Conservation (phyloP, 2,329 filamentous ascomycete genomes). For the Seiridium unicorne region DNA sequence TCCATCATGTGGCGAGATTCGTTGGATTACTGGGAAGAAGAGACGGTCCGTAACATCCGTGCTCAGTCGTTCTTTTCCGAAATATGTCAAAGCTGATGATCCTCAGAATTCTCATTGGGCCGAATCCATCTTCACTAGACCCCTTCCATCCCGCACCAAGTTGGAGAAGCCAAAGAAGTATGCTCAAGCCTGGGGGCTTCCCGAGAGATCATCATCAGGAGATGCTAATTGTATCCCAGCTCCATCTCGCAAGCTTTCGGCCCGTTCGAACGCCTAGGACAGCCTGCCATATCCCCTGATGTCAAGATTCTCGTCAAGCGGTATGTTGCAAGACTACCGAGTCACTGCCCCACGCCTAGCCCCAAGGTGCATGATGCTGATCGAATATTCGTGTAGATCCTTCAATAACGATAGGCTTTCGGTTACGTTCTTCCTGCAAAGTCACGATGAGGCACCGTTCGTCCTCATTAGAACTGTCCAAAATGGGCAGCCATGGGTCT, state of each 20-base stretch:
- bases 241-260: conserved; percentile 23
- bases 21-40: conserved; percentile 24
- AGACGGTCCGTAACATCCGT: conserved; percentile 19
- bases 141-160: conserved; percentile 48
- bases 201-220: background rate
- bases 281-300: conserved; percentile 42
- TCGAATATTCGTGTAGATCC: conserved; percentile 30
- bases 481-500: conserved; percentile 41
- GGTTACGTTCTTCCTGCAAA: conserved; percentile 50
- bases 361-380: background rate
- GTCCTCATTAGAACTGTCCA: conserved; percentile 45
- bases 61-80: background rate
- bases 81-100: background rate
- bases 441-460: conserved; percentile 41
- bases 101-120: conserved; percentile 56
- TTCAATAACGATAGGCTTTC: conserved; percentile 57
- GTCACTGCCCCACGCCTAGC: too few species aligned
- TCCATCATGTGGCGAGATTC: conserved; percentile 22
- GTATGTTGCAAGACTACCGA: conserved; percentile 30
- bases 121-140: conserved; percentile 57
- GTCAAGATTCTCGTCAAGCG: conserved; percentile 54
- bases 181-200: too few species aligned
- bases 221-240: conserved; percentile 6
- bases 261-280: conserved; percentile 33
- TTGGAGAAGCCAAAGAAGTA: conserved; percentile 40